Conservation (phyloP, 768 basidiomycete genomes). For the Boletus pseudopeckii region DNA sequence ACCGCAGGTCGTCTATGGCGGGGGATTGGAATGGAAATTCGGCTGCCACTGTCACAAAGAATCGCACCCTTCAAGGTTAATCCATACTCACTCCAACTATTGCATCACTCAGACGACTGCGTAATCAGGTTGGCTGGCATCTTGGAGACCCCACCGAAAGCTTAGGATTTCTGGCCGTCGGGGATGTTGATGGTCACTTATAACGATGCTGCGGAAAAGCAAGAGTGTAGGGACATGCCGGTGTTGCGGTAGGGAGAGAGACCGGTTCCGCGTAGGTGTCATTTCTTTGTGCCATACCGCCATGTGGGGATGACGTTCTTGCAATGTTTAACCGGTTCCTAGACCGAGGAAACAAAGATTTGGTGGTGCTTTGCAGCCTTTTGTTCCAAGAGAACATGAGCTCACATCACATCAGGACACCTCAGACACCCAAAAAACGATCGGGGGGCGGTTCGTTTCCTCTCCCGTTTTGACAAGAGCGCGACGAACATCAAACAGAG, state of each 20-base stretch:
- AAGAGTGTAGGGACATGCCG: slow-evolving; percentile 27
- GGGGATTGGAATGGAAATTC: slow-evolving; percentile 36
- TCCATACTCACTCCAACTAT: slow-evolving; percentile 28
- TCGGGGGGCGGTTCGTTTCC: slow-evolving; percentile 43
- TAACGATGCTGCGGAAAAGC: slow-evolving; percentile 47
- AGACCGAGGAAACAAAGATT: slow-evolving; percentile 40
- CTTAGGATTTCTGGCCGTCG: slow-evolving; percentile 39
- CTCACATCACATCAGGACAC: slow-evolving; percentile 12
- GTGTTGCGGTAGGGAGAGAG: slow-evolving; percentile 31
- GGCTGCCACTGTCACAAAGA: slow-evolving; percentile 26
- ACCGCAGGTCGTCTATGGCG: slow-evolving; percentile 37
- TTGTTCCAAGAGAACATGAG: neutral
- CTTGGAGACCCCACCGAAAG: slow-evolving; percentile 55
- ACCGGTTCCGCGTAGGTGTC: slow-evolving; percentile 44
- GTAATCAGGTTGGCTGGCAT: slow-evolving; percentile 50
- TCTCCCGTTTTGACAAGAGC: slow-evolving; percentile 56
- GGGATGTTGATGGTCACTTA: slow-evolving; percentile 50
- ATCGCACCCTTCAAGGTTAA: slow-evolving; percentile 29
- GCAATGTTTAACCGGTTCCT: slow-evolving; percentile 50
- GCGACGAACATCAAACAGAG: slow-evolving; percentile 55
- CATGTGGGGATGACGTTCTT: slow-evolving; percentile 26
- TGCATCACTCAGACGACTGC: neutral
- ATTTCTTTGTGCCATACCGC: neutral
- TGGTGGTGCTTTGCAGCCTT: slow-evolving; percentile 37
- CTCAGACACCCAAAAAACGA: slow-evolving; percentile 27